phyloP scores from a whole-genome alignment of 2,329 filamentous ascomycete species.

The Fusarium chuoi region DNA sequence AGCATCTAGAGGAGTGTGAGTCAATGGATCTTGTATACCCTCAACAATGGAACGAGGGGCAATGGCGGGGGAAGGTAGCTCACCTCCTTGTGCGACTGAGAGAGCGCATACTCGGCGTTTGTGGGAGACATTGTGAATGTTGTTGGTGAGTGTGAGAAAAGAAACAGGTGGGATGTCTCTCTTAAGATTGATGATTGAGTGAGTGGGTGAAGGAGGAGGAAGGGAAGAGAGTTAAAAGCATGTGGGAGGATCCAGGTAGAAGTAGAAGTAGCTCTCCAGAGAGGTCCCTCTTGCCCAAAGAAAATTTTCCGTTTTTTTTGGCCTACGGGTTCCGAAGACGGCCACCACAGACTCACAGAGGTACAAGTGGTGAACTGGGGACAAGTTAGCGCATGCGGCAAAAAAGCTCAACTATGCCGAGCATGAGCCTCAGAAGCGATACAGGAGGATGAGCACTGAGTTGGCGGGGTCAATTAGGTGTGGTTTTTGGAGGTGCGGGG shows the following conservation, averaged over 20 bases:
- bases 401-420: constrained; percentile 31
- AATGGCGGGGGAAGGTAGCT: constrained; percentile 44
- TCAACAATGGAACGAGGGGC: constrained; percentile 15
- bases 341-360: constrained; percentile 12
- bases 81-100: constrained; percentile 65
- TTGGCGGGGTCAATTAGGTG: constrained; percentile 30
- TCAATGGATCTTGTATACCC: constrained; percentile 21
- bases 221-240: constrained; percentile 20
- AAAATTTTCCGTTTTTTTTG: constrained; percentile 27
- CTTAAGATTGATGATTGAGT: constrained; percentile 11
- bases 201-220: constrained; percentile 14
- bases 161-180: constrained; percentile 21
- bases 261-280: constrained; percentile 25
- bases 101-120: constrained; percentile 62
- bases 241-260: constrained; percentile 34
- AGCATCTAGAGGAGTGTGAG: constrained; percentile 73
- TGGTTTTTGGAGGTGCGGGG: constrained; percentile 40
- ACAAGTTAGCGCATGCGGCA: constrained; percentile 23
- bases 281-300: constrained; percentile 22
- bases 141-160: constrained; percentile 17
- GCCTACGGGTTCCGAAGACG: constrained; percentile 35
- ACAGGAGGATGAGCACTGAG: constrained; percentile 11
- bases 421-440: constrained; percentile 19
- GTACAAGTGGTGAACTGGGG: constrained; percentile 9
- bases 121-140: constrained; percentile 53